These are phyloP conservation scores for Claviceps sp. DNA, from an alignment of 2,329 filamentous ascomycete genomes.

Conservation along the genomic window DNA sequence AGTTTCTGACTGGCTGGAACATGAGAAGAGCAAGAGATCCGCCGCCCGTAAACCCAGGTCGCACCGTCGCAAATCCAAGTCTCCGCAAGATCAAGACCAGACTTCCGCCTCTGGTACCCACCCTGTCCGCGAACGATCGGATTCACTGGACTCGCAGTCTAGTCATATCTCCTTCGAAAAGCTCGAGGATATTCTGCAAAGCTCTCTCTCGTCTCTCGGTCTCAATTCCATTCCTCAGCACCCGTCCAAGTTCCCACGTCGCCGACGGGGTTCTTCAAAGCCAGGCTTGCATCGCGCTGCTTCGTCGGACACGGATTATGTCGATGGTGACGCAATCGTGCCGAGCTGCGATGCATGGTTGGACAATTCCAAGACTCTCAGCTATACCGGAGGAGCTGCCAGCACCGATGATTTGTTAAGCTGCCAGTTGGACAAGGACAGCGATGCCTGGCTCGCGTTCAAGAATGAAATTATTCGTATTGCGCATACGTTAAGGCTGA, in stretches of 20 bases:
- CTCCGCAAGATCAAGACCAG: slow-evolving; percentile 16
- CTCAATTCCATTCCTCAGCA: slow-evolving; percentile 31
- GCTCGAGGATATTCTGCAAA: slow-evolving; percentile 67
- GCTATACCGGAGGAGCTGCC: slow-evolving; percentile 45
- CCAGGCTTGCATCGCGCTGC: slow-evolving; percentile 31
- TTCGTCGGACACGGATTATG: slow-evolving; percentile 76
- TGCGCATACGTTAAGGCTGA: slow-evolving; percentile 75
- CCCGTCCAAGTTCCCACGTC: slow-evolving; percentile 27
- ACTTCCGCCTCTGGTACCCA: slow-evolving; percentile 7
- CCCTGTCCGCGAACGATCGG: slow-evolving; percentile 23
- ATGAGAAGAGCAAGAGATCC: slow-evolving; percentile 57
- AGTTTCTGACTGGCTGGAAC: slow-evolving; percentile 70
- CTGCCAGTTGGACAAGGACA: slow-evolving; percentile 47
- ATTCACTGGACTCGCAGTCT: slow-evolving; percentile 51
- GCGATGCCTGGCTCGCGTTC: slow-evolving; percentile 69
- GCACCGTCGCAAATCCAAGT: slow-evolving; percentile 29
- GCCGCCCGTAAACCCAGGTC: slow-evolving; percentile 21
- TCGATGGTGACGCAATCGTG: slow-evolving; percentile 69
- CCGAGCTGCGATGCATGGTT: slow-evolving; percentile 73
- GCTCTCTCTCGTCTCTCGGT: slow-evolving; percentile 44
- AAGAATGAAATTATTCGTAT: slow-evolving; percentile 86
- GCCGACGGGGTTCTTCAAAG: slow-evolving; percentile 23
- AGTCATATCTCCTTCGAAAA: slow-evolving; percentile 64
- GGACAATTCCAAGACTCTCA: slow-evolving; percentile 81
- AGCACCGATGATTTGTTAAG: slow-evolving; percentile 29